Percentiles rank a stretch among this genome's conserved stretches.
phyloP scores from a whole-genome alignment of 495 filamentous ascomycete genomes.

The Alectoria sarmentosa region DNA sequence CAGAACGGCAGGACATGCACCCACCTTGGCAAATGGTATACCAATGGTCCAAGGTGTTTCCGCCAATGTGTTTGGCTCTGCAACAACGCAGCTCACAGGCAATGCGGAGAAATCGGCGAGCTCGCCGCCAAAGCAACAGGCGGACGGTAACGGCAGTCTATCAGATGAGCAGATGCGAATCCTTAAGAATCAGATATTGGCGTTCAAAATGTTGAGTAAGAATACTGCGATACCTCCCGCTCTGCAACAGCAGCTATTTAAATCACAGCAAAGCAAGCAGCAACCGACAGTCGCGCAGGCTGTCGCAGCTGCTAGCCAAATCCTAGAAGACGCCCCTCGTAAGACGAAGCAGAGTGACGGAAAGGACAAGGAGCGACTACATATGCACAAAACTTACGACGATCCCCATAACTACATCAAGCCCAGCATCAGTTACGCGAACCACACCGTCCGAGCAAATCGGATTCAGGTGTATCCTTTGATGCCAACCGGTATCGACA shows the following conservation, averaged over 20 bases:
- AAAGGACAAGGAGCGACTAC: slow-evolving; percentile 29
- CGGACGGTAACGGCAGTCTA: slow-evolving; percentile 49
- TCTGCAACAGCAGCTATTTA: slow-evolving; percentile 69
- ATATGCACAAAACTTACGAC: slow-evolving; percentile 56
- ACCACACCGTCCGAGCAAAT: slow-evolving; percentile 63
- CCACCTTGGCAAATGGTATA: slow-evolving; percentile 30
- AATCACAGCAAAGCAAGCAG: slow-evolving; percentile 57
- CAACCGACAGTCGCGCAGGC: slow-evolving; percentile 51
- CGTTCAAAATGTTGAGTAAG: slow-evolving; percentile 75
- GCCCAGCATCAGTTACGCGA: slow-evolving; percentile 64
- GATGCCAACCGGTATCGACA: slow-evolving; percentile 72
- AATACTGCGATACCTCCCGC: slow-evolving; percentile 68
- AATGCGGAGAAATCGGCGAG: slow-evolving; percentile 24
- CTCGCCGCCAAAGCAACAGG: slow-evolving; percentile 26
- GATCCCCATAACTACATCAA: slow-evolving; percentile 55
- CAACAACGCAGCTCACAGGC: slow-evolving; percentile 26
- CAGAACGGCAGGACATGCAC: slow-evolving; percentile 24
- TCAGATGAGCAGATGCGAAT: slow-evolving; percentile 61
- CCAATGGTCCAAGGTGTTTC: slow-evolving; percentile 33
- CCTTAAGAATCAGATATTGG: slow-evolving; percentile 69
- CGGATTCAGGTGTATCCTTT: slow-evolving; percentile 75
- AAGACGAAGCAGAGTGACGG: slow-evolving; percentile 18
- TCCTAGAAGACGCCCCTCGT: slow-evolving; percentile 45
- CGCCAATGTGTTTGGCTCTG: slow-evolving; percentile 28
- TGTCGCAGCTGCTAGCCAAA: slow-evolving; percentile 45